phyloP scores from a whole-genome alignment of 495 filamentous ascomycete species.

The Penicillium taxi region DNA sequence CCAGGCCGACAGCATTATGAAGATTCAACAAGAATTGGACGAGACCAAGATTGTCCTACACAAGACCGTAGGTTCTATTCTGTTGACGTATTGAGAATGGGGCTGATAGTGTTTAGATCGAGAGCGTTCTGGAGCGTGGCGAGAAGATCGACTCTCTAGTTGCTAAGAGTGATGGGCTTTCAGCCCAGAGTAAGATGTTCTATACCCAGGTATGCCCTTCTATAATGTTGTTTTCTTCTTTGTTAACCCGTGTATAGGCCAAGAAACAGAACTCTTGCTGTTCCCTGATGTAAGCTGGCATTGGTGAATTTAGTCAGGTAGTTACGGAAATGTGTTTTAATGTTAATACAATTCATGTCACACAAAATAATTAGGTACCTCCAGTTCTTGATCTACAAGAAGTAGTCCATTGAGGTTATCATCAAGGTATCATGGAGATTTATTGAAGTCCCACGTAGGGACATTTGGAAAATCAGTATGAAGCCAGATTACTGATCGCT shows the following conservation, averaged over 20 bases:
- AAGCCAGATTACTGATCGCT: too few relatives aligned
- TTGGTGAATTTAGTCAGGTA: too few relatives aligned
- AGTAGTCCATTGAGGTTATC: too few relatives aligned
- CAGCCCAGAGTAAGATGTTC: conserved; percentile 91
- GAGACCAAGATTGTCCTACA: conserved; percentile 97
- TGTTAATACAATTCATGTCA: too few relatives aligned
- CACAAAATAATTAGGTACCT: too few relatives aligned
- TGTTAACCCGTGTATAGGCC: conserved; percentile 44
- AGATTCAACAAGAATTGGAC: conserved; percentile 93
- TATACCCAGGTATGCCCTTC: conserved; percentile 59
- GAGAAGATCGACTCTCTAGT: conserved; percentile 91
- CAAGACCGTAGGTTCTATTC: conserved; percentile 56
- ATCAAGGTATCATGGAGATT: too few relatives aligned
- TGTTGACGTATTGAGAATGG: neutral
- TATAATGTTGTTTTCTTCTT: neutral
- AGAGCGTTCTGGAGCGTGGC: conserved; percentile 71
- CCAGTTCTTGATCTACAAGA: too few relatives aligned
- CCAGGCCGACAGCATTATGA: conserved; percentile 84
- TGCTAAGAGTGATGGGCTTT: conserved; percentile 78
- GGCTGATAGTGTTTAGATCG: conserved; percentile 40
- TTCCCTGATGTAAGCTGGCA: conserved; percentile 54
- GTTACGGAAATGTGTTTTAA: too few relatives aligned
- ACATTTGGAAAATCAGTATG: too few relatives aligned
- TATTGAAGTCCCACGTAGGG: too few relatives aligned
- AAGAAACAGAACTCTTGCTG: conserved; percentile 98